These are phyloP conservation scores for Vicia faba DNA, from an alignment of 306 rosid genomes.

Conservation along the genomic window DNA sequence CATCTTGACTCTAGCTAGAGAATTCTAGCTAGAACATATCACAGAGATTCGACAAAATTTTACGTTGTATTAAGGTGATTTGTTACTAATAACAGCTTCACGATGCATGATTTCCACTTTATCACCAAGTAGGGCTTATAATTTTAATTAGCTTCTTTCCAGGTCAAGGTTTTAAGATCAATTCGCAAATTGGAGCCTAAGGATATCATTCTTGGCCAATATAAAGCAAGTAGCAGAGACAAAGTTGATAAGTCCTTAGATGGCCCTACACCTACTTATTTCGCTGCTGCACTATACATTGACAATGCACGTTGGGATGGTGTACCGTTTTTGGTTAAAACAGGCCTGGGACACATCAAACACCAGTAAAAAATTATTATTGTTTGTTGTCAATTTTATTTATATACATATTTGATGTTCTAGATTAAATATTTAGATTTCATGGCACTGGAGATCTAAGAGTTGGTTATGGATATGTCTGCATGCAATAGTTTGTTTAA, in stretches of 20 bases:
- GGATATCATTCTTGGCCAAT: conserved; percentile 87
- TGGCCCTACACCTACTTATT: conserved; percentile 81
- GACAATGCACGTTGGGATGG: conserved; percentile 99
- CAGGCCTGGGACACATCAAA: conserved; percentile 86
- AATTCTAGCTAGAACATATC: conserved; percentile 1
- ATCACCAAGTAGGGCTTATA: conserved; percentile 3
- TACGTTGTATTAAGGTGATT: conserved; percentile 11
- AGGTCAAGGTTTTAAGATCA: conserved; percentile 89
- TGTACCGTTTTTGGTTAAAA: conserved; percentile 85
- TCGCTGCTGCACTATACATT: conserved; percentile 75
- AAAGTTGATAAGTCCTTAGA: conserved; percentile 53
- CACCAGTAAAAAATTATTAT: conserved; percentile 62
- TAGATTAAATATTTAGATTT: conserved; percentile 15
- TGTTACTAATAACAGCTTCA: conserved; percentile 7
- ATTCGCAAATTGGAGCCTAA: conserved; percentile 74
- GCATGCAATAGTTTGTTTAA: too few species aligned
- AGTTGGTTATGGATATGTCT: too few species aligned
- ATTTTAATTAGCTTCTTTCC: conserved; percentile 49
- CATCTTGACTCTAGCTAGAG: neutral
- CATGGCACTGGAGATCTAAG: neutral
- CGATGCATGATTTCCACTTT: conserved; percentile 20
- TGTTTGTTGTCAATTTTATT: conserved; percentile 10
- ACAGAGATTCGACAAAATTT: too few species aligned
- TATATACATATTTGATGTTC: neutral
- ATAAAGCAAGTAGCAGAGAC: conserved; percentile 61